Conservation (phyloP, 129 eudicot genomes). For the Helichrysum umbraculigerum region DNA sequence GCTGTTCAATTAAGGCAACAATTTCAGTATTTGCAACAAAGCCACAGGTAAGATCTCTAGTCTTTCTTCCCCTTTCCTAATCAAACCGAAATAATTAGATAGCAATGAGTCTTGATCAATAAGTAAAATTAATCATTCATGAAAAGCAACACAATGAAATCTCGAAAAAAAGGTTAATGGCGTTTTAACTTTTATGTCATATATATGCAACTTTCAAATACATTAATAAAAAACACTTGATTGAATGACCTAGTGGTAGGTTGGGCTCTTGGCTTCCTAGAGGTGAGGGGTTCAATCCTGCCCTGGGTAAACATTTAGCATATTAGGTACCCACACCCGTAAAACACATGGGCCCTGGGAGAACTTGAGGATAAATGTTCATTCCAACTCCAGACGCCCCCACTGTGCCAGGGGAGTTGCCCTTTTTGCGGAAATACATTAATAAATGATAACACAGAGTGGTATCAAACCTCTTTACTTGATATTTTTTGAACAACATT, state of each 20-base stretch:
- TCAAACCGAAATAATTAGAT: neutral
- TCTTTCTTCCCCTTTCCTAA: slow-evolving; percentile 14
- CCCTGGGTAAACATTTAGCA: too few species aligned
- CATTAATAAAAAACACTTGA: too few species aligned
- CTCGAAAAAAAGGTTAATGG: neutral
- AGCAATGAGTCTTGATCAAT: neutral
- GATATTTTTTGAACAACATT: too few species aligned
- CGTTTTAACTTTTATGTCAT: neutral
- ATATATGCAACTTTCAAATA: neutral
- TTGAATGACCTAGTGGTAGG: too few species aligned
- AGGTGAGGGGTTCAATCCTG: too few species aligned
- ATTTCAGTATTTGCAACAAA: slow-evolving; percentile 65
- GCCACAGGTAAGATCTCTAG: slow-evolving; percentile 49
- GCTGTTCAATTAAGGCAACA: slow-evolving; percentile 64
- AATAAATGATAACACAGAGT: neutral
- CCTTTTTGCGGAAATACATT: too few species aligned
- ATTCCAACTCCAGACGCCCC: too few species aligned
- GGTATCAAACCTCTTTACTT: neutral
- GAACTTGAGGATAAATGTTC: too few species aligned
- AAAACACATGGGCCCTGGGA: too few species aligned
- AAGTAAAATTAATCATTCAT: neutral
- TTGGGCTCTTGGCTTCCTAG: too few species aligned
- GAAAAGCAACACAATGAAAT: neutral
- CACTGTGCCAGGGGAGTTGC: too few species aligned
- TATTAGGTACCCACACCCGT: too few species aligned